Conservation (phyloP, 148 eudicot species). For the Vaccinium macrocarpon region DNA sequence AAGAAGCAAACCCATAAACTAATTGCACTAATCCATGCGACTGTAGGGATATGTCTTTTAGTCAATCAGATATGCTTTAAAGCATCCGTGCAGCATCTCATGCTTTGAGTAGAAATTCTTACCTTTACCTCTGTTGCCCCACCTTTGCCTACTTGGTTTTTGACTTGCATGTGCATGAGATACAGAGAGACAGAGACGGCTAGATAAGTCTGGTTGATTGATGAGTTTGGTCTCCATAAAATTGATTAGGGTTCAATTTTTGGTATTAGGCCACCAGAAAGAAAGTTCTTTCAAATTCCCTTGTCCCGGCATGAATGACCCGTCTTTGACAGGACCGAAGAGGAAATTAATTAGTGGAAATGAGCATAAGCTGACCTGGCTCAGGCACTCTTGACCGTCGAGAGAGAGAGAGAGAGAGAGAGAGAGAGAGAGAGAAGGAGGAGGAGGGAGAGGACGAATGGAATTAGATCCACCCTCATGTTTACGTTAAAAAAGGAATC, state of each 20-base stretch:
- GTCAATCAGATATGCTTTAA: conserved; percentile 12
- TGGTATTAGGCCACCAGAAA: too few relatives aligned
- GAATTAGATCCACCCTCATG: background rate
- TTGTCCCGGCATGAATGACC: too few relatives aligned
- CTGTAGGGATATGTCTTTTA: background rate
- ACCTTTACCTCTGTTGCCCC: conserved; percentile 16
- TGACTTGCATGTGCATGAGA: conserved; percentile 15
- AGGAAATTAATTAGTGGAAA: too few relatives aligned
- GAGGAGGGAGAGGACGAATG: background rate
- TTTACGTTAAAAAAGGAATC: background rate
- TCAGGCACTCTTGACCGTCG: too few relatives aligned
- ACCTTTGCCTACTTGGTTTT: conserved; percentile 15
- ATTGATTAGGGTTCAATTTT: too few relatives aligned
- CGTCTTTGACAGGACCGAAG: too few relatives aligned
- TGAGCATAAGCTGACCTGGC: too few relatives aligned
- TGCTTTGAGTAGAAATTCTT: conserved; percentile 16
- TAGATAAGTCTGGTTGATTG: too few relatives aligned
- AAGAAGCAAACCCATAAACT: background rate
- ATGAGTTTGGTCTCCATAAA: too few relatives aligned
- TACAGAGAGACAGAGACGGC: background rate
- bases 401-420: too few relatives aligned
- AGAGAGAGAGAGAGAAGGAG: conserved; percentile 9
- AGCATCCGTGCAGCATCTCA: conserved; percentile 23
- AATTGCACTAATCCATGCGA: background rate
- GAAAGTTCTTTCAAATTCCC: too few relatives aligned